Evolutionary conservation across 2,329 filamentous ascomycete genomes (phyloP).

Genomic region (Colletotrichum zoysiae): DNA sequence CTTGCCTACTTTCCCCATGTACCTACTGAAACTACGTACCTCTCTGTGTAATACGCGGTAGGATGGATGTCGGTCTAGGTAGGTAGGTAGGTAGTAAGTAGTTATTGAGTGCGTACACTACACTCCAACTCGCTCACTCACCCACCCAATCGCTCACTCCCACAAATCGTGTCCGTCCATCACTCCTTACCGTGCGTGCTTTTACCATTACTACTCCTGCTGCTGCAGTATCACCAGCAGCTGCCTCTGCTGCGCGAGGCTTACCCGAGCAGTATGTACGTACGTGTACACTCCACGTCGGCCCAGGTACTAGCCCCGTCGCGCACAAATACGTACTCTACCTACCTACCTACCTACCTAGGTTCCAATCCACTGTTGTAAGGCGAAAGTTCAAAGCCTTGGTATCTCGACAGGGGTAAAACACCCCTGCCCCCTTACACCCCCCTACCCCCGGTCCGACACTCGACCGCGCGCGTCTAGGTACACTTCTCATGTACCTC

Average conservation of each 20-base stretch:
- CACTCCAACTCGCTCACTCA: neutral
- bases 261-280: conserved; percentile 23
- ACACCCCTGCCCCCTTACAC: neutral
- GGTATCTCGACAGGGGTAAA: conserved; percentile 33
- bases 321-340: conserved; percentile 12
- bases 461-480: neutral
- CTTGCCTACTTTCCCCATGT: conserved; percentile 36
- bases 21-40: neutral
- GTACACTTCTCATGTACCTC: conserved; percentile 17
- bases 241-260: conserved; percentile 10
- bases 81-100: no score
- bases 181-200: conserved; percentile 1
- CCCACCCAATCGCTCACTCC: neutral
- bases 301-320: conserved; percentile 18
- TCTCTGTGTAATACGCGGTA: neutral
- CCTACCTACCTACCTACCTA: neutral
- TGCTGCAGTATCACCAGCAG: neutral
- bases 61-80: conserved; percentile 26
- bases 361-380: conserved; percentile 21
- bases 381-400: conserved; percentile 34
- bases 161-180: neutral
- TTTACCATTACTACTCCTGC: neutral
- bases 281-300: neutral
- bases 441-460: conserved; percentile 2
- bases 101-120: conserved; percentile 27